Conservation (phyloP, 1,284 basidiomycete genomes). For the Inonotus obliquus region DNA sequence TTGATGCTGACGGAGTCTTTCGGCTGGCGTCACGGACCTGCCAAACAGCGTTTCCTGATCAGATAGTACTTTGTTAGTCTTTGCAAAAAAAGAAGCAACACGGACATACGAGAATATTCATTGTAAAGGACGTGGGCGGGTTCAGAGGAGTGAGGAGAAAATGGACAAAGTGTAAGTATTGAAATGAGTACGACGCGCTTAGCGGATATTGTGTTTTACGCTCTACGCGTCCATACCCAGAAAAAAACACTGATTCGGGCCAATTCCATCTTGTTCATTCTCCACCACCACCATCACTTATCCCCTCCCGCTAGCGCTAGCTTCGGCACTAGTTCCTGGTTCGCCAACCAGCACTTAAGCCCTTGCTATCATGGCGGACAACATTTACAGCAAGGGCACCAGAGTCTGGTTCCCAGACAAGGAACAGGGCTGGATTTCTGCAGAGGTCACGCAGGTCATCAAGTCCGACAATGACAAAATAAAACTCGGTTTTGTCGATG, state of each 20-base stretch:
- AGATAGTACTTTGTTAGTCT: not conserved
- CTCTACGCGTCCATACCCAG: no score
- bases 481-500: slow-evolving; percentile 78
- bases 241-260: not conserved
- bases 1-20: slow-evolving; percentile 94
- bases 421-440: slow-evolving; percentile 89
- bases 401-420: slow-evolving; percentile 90
- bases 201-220: no score
- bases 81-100: not conserved
- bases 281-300: not conserved
- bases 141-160: not conserved
- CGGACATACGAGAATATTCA: not conserved
- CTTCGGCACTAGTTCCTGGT: not conserved
- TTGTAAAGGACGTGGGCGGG: not conserved
- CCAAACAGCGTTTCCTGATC: slow-evolving; percentile 90
- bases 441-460: slow-evolving; percentile 67
- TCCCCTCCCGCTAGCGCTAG: not conserved
- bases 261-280: not conserved
- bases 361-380: slow-evolving; percentile 62
- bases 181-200: no score
- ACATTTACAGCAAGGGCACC: slow-evolving; percentile 81
- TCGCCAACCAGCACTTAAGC: not conserved
- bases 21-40: slow-evolving; percentile 89
- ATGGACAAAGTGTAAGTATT: no score
- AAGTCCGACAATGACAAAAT: slow-evolving; percentile 64